These are phyloP conservation scores for Polysphondylium violaceum DNA, from an alignment of 78 protist species.

Conservation along the genomic window DNA sequence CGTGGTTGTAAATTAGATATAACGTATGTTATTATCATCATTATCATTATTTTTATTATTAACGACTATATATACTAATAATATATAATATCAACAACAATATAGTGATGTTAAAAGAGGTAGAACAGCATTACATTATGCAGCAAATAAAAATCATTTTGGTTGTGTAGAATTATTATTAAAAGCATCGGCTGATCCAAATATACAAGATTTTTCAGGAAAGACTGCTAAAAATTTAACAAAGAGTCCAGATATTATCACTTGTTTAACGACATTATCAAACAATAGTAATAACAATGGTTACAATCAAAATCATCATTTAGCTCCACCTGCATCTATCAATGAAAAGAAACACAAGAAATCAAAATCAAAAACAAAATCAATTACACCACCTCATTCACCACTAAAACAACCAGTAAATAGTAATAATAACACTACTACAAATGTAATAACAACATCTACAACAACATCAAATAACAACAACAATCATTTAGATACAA, in stretches of 20 bases:
- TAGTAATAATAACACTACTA: background rate
- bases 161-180: conserved; percentile 70
- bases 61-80: background rate
- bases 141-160: conserved; percentile 60
- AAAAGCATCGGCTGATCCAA: conserved; percentile 58
- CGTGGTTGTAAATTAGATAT: conserved; percentile 72
- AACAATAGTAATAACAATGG: too few species aligned
- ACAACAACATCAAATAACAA: background rate
- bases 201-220: conserved; percentile 38
- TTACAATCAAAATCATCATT: background rate
- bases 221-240: conserved; percentile 67
- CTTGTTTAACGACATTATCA: background rate
- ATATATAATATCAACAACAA: background rate
- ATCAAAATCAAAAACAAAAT: conserved; percentile 11
- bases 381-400: conserved; percentile 1
- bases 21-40: conserved; percentile 6
- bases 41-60: background rate
- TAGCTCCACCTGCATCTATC: conserved; percentile 10
- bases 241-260: conserved; percentile 41
- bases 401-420: background rate
- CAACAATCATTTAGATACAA: too few species aligned
- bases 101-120: conserved; percentile 64
- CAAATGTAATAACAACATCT: background rate
- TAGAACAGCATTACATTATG: conserved; percentile 72
- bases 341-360: conserved; percentile 9